A percentile compares a stretch with the other conserved stretches of the same genome.
These are phyloP conservation scores for Phylloboletellus chloephorus DNA, from an alignment of 1,284 basidiomycete species.

Conservation along the genomic window DNA sequence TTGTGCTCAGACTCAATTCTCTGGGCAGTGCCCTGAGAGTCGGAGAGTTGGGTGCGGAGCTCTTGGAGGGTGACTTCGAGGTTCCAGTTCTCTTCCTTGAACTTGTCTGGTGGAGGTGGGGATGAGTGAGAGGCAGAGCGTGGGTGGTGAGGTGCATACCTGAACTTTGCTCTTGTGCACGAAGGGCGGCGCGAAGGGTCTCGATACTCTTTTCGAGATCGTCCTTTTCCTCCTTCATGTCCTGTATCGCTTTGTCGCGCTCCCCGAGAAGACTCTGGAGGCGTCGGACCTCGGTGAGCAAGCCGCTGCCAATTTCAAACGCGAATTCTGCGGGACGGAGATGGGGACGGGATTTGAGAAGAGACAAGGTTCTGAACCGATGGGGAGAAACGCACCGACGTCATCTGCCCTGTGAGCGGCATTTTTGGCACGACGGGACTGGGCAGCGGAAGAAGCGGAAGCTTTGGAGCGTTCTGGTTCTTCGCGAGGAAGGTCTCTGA, in stretches of 20 bases:
- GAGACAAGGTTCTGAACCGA: slow-evolving; percentile 4
- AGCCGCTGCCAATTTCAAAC: slow-evolving; percentile 89
- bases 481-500: slow-evolving; percentile 38
- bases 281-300: slow-evolving; percentile 83
- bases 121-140: background rate
- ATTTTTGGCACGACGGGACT: slow-evolving; percentile 79
- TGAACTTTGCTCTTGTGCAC: slow-evolving; percentile 71
- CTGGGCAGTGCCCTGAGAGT: slow-evolving; percentile 60
- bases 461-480: slow-evolving; percentile 41
- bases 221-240: slow-evolving; percentile 84
- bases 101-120: slow-evolving; percentile 53
- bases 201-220: slow-evolving; percentile 76
- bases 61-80: slow-evolving; percentile 92
- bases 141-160: slow-evolving; percentile 42
- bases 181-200: slow-evolving; percentile 60
- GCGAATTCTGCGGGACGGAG: slow-evolving; percentile 69
- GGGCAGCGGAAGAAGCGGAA: slow-evolving; percentile 55
- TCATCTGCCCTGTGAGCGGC: slow-evolving; percentile 80
- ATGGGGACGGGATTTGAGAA: slow-evolving; percentile 17
- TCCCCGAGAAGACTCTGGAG: slow-evolving; percentile 84
- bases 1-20: slow-evolving; percentile 82
- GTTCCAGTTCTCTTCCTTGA: slow-evolving; percentile 98
- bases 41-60: slow-evolving; percentile 64
- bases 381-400: slow-evolving; percentile 53
- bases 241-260: slow-evolving; percentile 82